Evolutionary conservation across 208 protist species (phyloP).

Genomic region (Crithidia mellificae): DNA sequence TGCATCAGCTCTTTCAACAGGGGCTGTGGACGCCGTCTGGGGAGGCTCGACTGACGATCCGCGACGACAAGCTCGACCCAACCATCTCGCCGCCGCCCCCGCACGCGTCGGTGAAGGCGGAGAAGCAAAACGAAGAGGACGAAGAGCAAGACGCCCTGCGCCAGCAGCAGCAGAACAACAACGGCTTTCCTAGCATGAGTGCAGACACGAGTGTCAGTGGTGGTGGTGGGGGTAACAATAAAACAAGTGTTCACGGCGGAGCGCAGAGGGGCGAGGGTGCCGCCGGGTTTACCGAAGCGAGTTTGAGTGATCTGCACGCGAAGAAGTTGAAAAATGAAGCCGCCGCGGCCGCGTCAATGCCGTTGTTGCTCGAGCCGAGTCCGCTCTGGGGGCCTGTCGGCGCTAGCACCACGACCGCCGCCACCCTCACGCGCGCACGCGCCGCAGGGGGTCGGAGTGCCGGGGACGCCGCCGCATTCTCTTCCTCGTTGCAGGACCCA

Average conservation of each 20-base stretch:
- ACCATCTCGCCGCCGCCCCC: background rate
- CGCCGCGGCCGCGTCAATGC: conserved; percentile 1
- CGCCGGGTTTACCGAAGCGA: too few relatives aligned
- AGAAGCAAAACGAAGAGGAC: conserved; percentile 13
- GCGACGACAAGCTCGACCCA: background rate
- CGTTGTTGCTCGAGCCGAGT: conserved; percentile 29
- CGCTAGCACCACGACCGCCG: background rate
- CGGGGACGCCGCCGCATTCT: background rate
- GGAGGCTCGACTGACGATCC: background rate
- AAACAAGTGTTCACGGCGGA: background rate
- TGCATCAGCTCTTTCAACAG: conserved; percentile 17
- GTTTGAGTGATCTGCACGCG: too few relatives aligned
- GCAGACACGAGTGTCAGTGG: too few relatives aligned
- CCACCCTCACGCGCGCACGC: too few relatives aligned
- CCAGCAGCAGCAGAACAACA: too few relatives aligned
- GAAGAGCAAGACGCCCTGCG: too few relatives aligned
- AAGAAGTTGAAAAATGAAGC: conserved; percentile 8
- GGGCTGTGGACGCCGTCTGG: conserved; percentile 15
- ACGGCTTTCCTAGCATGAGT: too few relatives aligned
- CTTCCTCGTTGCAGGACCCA: conserved; percentile 1
- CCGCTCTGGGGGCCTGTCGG: conserved; percentile 31
- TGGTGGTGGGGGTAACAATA: too few relatives aligned
- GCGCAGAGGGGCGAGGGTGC: too few relatives aligned
- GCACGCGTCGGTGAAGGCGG: conserved; percentile 4
- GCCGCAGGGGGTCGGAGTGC: too few relatives aligned